Base-by-base conservation (phyloP, 768 basidiomycete genomes). In the Lentinus tigrinus region DNA sequence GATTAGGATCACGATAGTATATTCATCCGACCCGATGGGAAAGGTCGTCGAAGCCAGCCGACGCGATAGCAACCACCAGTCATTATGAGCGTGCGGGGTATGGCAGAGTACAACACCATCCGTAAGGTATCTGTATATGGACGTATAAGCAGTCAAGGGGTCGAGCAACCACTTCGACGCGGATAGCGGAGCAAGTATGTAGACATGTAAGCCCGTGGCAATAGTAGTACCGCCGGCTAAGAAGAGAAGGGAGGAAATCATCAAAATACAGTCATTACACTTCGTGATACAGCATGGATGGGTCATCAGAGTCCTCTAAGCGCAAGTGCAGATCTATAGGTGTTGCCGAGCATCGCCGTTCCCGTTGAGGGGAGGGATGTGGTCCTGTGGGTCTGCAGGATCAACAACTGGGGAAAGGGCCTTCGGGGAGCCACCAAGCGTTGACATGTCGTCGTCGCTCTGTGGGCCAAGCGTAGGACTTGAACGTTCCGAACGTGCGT, bases 401-500 rank as follows among this genome's bases (percentile, higher is more conserved):
- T 52, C 56, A 14, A 51, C 55, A 13, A 53, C 51, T 2, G 70
- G 65, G 37, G 67, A 58, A 9, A 72, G 66, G 1, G 69, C 69
- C 54, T 67, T 56, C n/a, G 69, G 77, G 0, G 80, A 78, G 47
- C 68, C 72, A 16, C 66, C 67, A 11, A 74, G 62, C 1, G 78
- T 76, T 24, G 75, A 75, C 17, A 74, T 67, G 28, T 82, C 81
- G 31, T 73, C 78, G 31, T 76, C 74, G 58, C 78, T 79, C 13
- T 66, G 69, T 0, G 68, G 66, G 8, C 60, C 65, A 13, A 70
- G 68, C 39, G 26, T 66, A 1, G 87, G 86, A 38, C 81, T 88
- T 4, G 82, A 77, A 13, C 72, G 73, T 0, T 79, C 80, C 6
- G 78, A 86, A 17, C 84, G 83, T 19, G 81, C 75, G 24, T 74